Evolutionary conservation across 2,329 filamentous ascomycete species (phyloP).

Genomic region (Ophiostoma australiae): DNA sequence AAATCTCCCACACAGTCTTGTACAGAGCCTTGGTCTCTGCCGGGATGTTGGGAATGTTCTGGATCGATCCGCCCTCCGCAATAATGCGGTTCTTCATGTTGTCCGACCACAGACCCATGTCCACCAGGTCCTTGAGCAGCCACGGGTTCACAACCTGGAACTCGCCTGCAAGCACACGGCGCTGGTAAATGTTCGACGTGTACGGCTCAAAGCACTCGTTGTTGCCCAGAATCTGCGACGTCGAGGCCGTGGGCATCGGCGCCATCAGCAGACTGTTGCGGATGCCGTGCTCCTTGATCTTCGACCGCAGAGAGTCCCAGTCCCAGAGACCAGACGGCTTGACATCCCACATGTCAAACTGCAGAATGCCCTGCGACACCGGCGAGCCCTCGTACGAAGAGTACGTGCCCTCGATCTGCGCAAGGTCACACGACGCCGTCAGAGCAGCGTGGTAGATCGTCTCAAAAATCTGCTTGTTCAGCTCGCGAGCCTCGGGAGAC

Average conservation of each 20-base stretch:
- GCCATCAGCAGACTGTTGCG: slow-evolving; percentile 94
- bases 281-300: slow-evolving; percentile 88
- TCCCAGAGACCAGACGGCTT: slow-evolving; percentile 95
- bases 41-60: slow-evolving; percentile 95
- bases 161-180: slow-evolving; percentile 93
- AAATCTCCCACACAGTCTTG: slow-evolving; percentile 99
- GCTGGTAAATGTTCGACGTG: slow-evolving; percentile 99
- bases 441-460: slow-evolving; percentile 97
- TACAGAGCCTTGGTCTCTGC: slow-evolving; percentile 93
- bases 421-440: slow-evolving; percentile 81
- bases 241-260: slow-evolving; percentile 96
- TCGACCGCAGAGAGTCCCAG: slow-evolving; percentile 80
- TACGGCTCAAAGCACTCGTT: slow-evolving; percentile 99
- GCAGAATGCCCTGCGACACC: slow-evolving; percentile 88
- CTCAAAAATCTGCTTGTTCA: slow-evolving; percentile 99
- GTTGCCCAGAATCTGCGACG: slow-evolving; percentile 95
- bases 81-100: slow-evolving; percentile 99
- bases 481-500: slow-evolving; percentile 83
- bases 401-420: slow-evolving; percentile 79
- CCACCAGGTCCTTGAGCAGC: slow-evolving; percentile 95
- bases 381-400: slow-evolving; percentile 89
- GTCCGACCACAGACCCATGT: slow-evolving; percentile 97
- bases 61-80: slow-evolving; percentile 88
- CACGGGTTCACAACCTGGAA: slow-evolving; percentile 99
- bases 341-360: slow-evolving; percentile 98